A percentile compares a stretch with the other conserved stretches of the same genome.
Evolutionary conservation across 306 rosid genomes (phyloP).

Genomic region (Prinsepia uniflora): DNA sequence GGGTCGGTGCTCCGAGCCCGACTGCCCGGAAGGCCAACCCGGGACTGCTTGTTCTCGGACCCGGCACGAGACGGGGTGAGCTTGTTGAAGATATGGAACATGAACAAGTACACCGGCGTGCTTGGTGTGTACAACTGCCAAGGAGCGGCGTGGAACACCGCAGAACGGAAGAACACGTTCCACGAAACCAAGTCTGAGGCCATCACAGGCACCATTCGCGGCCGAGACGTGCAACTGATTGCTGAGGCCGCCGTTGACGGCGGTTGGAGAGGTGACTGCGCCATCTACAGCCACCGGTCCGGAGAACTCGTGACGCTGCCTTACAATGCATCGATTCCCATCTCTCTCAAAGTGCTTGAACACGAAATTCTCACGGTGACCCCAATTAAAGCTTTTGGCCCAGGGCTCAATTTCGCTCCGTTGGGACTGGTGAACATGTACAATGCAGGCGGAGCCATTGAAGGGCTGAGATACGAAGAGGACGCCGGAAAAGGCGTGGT

Average conservation of each 20-base stretch:
- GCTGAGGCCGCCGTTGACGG: constrained; percentile 35
- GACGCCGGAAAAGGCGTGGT: constrained; percentile 2
- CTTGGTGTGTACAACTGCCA: constrained; percentile 87
- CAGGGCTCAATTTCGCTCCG: constrained; percentile 57
- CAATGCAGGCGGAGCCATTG: constrained; percentile 80
- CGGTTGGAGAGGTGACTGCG: constrained; percentile 75
- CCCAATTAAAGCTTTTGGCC: constrained; percentile 56
- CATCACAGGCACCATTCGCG: constrained; percentile 52
- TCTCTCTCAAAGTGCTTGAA: constrained; percentile 68
- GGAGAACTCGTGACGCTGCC: constrained; percentile 54
- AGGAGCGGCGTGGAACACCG: constrained; percentile 86
- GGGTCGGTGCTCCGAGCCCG: constrained; percentile 76
- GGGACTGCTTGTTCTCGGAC: constrained; percentile 73
- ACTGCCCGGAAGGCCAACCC: constrained; percentile 87
- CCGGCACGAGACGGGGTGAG: constrained; percentile 82
- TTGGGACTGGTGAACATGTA: constrained; percentile 75
- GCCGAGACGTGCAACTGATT: constrained; percentile 68
- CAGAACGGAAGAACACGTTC: constrained; percentile 60
- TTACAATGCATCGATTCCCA: constrained; percentile 59
- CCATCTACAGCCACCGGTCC: constrained; percentile 36
- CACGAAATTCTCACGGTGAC: constrained; percentile 62
- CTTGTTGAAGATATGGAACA: constrained; percentile 91
- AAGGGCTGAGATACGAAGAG: constrained; percentile 48
- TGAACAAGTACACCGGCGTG: constrained; percentile 74
- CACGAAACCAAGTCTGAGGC: constrained; percentile 47